These are phyloP conservation scores for Umbelopsis isabellina DNA, from an alignment of 192 early-diverging fungal genomes.

Conservation along the genomic window DNA sequence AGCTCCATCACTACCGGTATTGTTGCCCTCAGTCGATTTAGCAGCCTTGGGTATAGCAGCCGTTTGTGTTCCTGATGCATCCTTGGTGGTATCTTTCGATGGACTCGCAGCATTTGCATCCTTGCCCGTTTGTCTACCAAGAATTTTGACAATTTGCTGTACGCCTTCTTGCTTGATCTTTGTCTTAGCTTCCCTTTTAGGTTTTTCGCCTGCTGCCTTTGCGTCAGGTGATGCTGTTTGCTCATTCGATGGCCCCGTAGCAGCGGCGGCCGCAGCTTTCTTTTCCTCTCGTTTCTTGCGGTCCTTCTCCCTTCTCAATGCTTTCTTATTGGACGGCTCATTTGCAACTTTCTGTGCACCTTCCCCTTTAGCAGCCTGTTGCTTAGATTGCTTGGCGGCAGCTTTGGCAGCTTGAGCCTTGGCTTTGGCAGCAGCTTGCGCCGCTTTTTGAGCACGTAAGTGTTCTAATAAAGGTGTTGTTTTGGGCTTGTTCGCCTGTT, in stretches of 20 bases:
- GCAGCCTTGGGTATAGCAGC: neutral
- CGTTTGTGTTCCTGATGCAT: neutral
- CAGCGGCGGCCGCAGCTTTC: slow-evolving; percentile 16
- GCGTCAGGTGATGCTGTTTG: neutral
- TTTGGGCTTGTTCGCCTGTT: slow-evolving; percentile 58
- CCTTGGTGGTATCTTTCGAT: neutral
- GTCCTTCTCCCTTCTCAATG: slow-evolving; percentile 10
- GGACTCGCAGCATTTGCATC: neutral
- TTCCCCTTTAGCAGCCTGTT: slow-evolving; percentile 15
- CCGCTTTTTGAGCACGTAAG: slow-evolving; percentile 72
- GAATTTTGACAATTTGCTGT: slow-evolving; percentile 25
- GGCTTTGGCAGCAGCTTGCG: slow-evolving; percentile 59
- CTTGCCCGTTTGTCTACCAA: slow-evolving; percentile 22
- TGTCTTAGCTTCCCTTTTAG: slow-evolving; percentile 9
- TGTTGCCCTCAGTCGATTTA: neutral
- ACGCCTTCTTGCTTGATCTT: slow-evolving; percentile 20
- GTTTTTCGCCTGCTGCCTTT: neutral
- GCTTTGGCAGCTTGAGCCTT: slow-evolving; percentile 44
- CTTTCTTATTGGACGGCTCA: slow-evolving; percentile 20
- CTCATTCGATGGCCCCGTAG: neutral
- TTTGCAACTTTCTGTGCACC: neutral
- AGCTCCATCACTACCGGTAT: neutral
- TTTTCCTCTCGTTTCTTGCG: slow-evolving; percentile 10
- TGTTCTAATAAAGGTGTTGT: slow-evolving; percentile 78
- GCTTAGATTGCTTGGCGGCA: slow-evolving; percentile 27